Base-by-base conservation (phyloP, 805 yeast species). In the Candida parachauliodes region DNA sequence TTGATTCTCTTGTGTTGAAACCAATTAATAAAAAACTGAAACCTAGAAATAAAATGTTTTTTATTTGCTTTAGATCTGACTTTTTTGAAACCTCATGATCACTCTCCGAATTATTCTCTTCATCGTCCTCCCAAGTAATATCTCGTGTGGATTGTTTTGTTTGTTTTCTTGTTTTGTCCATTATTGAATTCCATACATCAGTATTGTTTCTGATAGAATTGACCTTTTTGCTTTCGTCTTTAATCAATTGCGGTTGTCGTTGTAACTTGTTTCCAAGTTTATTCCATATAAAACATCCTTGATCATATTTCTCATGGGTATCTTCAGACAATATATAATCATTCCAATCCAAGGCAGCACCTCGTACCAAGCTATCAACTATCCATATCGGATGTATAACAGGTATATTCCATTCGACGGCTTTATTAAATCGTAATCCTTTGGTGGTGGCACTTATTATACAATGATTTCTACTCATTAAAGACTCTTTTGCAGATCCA, bases 381-480 rank as follows among this genome's bases (percentile, higher is more conserved):
- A 76, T 54, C 74, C 75, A 75, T 25, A 65, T 49, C 0, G 81
- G 80, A 48, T 74, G 77, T 20, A 74, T 68, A 1, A 67, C 67
- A 1, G 77, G 77, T 4, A 70, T 69, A 8, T 60, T 58, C 80
- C 80, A 74, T 49, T 74, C 76, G 2, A 67, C 28, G 3, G 79
- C 79, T 49, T 74, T 74, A 11, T 59, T 59, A 48, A 65, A 79
- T 36, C 85, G 49, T 40, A 65, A 71, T 0, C 87, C 87, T 12
- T 57, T 50, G 18, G 55, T 56, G 33, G 70, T 76, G 20, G 76
- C 65, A n/a, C 79, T 69, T 3, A 80, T 64, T 1, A 80, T 57
- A 41, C 72, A 64, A 2, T 65, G 47, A 32, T 66, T 66, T 5
- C 65, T 56, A 7, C 60, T 58, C 2, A 77, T 71, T 25, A 80